Conservation (phyloP, 2,329 filamentous ascomycete genomes). For the Hypoxylon sp. region DNA sequence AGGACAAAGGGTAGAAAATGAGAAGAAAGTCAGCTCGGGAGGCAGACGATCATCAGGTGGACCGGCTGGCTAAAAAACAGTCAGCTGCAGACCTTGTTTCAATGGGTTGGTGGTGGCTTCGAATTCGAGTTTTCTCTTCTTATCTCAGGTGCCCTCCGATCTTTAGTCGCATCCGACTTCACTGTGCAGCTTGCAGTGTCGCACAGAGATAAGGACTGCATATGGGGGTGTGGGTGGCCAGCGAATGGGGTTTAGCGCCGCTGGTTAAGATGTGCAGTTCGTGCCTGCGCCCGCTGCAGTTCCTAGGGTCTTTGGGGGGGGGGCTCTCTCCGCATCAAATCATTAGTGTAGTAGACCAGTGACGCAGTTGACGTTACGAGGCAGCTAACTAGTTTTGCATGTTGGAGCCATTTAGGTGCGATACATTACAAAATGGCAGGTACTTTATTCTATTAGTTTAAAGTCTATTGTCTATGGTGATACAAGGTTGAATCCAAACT, state of each 20-base stretch:
- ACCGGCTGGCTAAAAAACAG: constrained; percentile 16
- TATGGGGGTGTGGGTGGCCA: constrained; percentile 11
- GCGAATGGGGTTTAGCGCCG: constrained; percentile 46
- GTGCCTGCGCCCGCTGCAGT: constrained; percentile 31
- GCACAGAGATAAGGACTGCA: constrained; percentile 49
- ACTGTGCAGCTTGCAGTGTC: constrained; percentile 25
- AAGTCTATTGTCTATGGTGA: constrained; percentile 5
- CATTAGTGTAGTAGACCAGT: constrained; percentile 6
- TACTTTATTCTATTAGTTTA: not conserved
- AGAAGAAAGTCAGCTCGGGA: constrained; percentile 3
- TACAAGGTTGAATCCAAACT: not conserved
- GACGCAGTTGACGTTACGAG: constrained; percentile 23
- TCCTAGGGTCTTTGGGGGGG: constrained; percentile 26
- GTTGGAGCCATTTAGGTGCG: not conserved
- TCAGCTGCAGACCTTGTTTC: constrained; percentile 27
- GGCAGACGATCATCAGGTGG: constrained; percentile 34
- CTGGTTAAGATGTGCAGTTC: constrained; percentile 30
- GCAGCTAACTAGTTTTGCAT: constrained; percentile 3
- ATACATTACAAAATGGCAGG: not conserved
- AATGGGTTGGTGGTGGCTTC: constrained; percentile 36
- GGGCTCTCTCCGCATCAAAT: constrained; percentile 21
- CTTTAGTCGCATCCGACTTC: constrained; percentile 31
- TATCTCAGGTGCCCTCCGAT: constrained; percentile 37
- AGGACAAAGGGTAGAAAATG: constrained; percentile 9
- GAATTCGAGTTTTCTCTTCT: constrained; percentile 38